Base-by-base conservation (phyloP, 805 yeast genomes). In the Cyberlindnera bimundalis region DNA sequence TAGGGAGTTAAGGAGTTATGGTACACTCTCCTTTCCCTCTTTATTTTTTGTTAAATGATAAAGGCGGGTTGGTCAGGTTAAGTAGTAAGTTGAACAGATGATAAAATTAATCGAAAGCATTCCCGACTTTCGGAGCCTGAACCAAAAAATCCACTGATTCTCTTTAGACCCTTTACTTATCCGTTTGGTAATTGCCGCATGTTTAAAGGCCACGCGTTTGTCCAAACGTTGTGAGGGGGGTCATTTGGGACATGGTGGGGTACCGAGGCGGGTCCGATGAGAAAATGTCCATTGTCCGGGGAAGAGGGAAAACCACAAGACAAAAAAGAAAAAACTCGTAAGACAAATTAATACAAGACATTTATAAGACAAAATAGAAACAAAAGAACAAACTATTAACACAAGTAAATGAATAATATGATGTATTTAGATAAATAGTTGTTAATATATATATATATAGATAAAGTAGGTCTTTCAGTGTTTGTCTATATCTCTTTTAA, bases 141-240 rank as follows among this genome's bases (percentile, higher is more conserved):
- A n/a, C n/a, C n/a, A n/a, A n/a, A n/a, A n/a, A n/a, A n/a, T n/a
- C n/a, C n/a, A n/a, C n/a, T n/a, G n/a, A n/a, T n/a, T n/a, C n/a
- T n/a, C n/a, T n/a, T n/a, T n/a, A n/a, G n/a, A n/a, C n/a, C n/a
- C 24, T 21, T 21, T 21, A 21, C 24, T 21, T 26, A 6, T 21
- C 27, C 14, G 19, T 32, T 23, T 32, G 35, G 35, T 25, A 37
- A 23, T 29, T 37, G 27, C 35, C 40, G 40, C 40, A 37, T 15
- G 6, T 14, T 15, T 15, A 13, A 14, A 13, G 35, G 35, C 35
- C 35, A 32, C 35, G 35, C 35, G 19, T 32, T 32, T 32, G 35
- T 21, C 27, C n/a, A 12, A 16, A 11, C 10, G 25, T 8, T 11
- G 25, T 23, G 10, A 23, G 25, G 25, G 25, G 25, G 11, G 10